A percentile compares a stretch with the other conserved stretches of the same genome.
These are phyloP conservation scores for Heracleum sosnowskyi DNA, from an alignment of 129 eudicot genomes.

Conservation along the genomic window DNA sequence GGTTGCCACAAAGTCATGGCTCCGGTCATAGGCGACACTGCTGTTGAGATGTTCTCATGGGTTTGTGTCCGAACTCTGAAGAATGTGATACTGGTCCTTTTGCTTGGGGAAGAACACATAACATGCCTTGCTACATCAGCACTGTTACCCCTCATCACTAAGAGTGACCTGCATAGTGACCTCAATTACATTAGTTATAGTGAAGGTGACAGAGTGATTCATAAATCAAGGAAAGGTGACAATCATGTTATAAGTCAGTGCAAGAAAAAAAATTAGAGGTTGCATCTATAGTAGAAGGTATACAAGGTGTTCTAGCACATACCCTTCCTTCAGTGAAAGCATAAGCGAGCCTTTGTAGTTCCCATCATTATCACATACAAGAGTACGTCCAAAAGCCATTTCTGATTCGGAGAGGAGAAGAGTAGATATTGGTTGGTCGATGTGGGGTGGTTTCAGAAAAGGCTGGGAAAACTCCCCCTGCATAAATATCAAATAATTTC, in stretches of 20 bases:
- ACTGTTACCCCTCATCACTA: constrained; percentile 90
- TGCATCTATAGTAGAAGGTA: neutral
- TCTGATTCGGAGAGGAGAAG: constrained; percentile 81
- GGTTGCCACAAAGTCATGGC: constrained; percentile 90
- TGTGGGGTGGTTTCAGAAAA: constrained; percentile 90
- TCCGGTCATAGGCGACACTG: constrained; percentile 31
- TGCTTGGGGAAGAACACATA: constrained; percentile 73
- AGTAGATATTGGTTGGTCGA: constrained; percentile 86
- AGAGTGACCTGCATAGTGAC: constrained; percentile 44
- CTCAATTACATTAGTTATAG: neutral
- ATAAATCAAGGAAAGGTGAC: neutral
- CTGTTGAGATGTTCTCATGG: constrained; percentile 20
- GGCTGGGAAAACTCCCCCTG: constrained; percentile 97
- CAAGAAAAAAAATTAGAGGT: neutral
- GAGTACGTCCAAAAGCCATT: constrained; percentile 90
- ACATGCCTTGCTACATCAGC: constrained; percentile 84
- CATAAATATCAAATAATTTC: neutral
- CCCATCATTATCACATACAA: constrained; percentile 77
- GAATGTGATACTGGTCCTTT: constrained; percentile 70
- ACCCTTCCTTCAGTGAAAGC: constrained; percentile 88
- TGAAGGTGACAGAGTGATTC: neutral
- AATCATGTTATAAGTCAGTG: neutral
- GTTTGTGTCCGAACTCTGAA: constrained; percentile 56
- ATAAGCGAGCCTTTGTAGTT: constrained; percentile 86
- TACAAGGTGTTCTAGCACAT: constrained; percentile 14